Percentiles rank a stretch among this genome's conserved stretches.
These are phyloP conservation scores for Sclerotinia minor DNA, from an alignment of 2,329 filamentous ascomycete genomes.

Conservation along the genomic window DNA sequence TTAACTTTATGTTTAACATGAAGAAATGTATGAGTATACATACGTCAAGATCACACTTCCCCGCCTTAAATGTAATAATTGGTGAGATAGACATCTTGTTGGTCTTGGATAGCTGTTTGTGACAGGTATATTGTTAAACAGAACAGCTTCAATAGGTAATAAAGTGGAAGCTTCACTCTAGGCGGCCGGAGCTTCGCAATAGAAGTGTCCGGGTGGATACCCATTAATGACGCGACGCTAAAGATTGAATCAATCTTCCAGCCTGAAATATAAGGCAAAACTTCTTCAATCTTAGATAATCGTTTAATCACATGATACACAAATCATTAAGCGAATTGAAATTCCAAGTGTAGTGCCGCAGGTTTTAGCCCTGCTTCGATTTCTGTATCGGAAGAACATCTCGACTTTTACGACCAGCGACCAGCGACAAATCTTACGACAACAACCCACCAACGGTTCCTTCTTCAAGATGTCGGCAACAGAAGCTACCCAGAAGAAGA, in stretches of 20 bases:
- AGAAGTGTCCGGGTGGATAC: constrained; percentile 18
- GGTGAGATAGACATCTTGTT: constrained; percentile 75
- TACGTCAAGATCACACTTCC: constrained; percentile 82
- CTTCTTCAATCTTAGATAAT: constrained; percentile 12
- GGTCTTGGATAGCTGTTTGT: constrained; percentile 22
- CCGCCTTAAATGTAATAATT: constrained; percentile 95
- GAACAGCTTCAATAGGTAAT: constrained; percentile 13
- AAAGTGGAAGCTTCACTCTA: constrained; percentile 23
- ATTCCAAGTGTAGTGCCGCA: constrained; percentile 22
- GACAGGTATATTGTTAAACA: constrained; percentile 12
- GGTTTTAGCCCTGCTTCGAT: constrained; percentile 24
- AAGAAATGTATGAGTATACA: constrained; percentile 43
- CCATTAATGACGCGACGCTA: constrained; percentile 21
- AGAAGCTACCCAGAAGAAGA: constrained; percentile 63
- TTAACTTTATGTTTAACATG: constrained; percentile 21
- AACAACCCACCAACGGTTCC: constrained; percentile 37
- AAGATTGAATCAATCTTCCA: background rate
- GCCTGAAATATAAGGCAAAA: background rate
- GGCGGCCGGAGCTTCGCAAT: constrained; percentile 26
- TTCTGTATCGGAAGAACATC: constrained; percentile 24
- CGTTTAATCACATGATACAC: constrained; percentile 22
- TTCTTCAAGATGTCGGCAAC: constrained; percentile 63
- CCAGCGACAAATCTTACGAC: constrained; percentile 30
- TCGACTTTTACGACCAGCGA: constrained; percentile 25
- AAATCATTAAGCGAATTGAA: constrained; percentile 25